These are phyloP conservation scores for Tephrocybe rancida DNA, from an alignment of 768 basidiomycete species.

Conservation along the genomic window DNA sequence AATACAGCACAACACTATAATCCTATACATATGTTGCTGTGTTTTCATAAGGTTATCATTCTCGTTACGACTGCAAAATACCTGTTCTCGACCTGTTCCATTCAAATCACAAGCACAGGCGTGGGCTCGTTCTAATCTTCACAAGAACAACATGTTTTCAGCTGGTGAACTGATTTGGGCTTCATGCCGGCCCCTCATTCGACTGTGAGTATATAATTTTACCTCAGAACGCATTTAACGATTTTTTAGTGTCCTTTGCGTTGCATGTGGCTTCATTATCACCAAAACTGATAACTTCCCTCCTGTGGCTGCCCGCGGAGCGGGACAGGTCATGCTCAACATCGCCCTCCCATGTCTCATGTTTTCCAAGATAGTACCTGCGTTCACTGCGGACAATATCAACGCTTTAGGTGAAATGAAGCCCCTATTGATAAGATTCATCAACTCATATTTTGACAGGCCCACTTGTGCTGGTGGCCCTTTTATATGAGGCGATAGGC, in stretches of 20 bases:
- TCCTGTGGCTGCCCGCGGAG: conserved; percentile 55
- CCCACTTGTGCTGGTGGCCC: conserved; percentile 61
- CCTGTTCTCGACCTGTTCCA: too few relatives aligned
- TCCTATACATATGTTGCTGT: too few relatives aligned
- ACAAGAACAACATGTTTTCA: conserved; percentile 25
- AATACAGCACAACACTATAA: not conserved
- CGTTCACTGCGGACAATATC: conserved; percentile 62
- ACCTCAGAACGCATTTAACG: not conserved
- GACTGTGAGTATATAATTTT: conserved; percentile 44
- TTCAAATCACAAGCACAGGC: not conserved
- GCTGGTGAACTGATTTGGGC: conserved; percentile 61
- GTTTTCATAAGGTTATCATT: too few relatives aligned
- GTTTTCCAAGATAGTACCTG: conserved; percentile 74
- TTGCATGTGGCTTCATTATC: conserved; percentile 54
- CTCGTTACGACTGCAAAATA: too few relatives aligned
- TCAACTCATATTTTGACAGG: conserved; percentile 34
- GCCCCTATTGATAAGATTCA: not conserved
- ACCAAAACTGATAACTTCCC: conserved; percentile 67
- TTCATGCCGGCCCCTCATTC: conserved; percentile 58
- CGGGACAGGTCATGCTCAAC: conserved; percentile 65
- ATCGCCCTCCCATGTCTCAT: conserved; percentile 64
- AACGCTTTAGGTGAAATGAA: conserved; percentile 46
- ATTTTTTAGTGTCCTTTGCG: conserved; percentile 49
- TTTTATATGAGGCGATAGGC: conserved; percentile 62
- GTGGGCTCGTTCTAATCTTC: not conserved